A percentile compares a stretch with the other conserved stretches of the same genome.
phyloP scores from a whole-genome alignment of 306 rosid genomes.

The Astragalus membranaceus region DNA sequence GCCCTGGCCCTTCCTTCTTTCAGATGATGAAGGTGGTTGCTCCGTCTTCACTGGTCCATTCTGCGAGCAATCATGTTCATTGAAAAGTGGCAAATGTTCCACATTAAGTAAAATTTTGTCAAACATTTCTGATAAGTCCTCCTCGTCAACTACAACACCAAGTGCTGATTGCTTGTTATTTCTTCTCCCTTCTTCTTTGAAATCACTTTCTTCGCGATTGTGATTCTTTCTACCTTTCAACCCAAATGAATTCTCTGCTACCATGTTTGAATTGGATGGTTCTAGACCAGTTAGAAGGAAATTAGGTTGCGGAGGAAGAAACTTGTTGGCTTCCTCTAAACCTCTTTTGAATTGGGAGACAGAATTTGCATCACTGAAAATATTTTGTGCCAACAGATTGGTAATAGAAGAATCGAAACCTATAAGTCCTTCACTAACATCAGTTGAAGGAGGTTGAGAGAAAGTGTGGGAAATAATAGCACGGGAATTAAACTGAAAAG shows the following conservation, averaged over 20 bases:
- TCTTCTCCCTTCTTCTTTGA: conserved; percentile 28
- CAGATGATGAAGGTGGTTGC: background rate
- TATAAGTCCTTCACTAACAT: conserved; percentile 22
- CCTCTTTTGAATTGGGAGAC: conserved; percentile 59
- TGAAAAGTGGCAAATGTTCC: conserved; percentile 17
- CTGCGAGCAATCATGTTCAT: background rate
- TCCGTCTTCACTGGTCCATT: conserved; percentile 1
- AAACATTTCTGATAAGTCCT: conserved; percentile 39
- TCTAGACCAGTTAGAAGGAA: conserved; percentile 33
- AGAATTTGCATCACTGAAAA: conserved; percentile 52
- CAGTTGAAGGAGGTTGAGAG: conserved; percentile 4
- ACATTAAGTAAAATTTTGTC: conserved; percentile 37
- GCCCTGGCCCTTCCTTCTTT: conserved; percentile 25
- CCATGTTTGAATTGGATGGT: background rate
- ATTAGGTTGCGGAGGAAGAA: conserved; percentile 54
- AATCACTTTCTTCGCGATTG: conserved; percentile 19
- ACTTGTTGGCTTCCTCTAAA: conserved; percentile 75
- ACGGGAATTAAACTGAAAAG: conserved; percentile 24
- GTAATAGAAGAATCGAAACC: conserved; percentile 30
- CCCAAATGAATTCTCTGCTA: conserved; percentile 9
- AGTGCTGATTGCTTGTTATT: conserved; percentile 45
- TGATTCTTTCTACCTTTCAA: conserved; percentile 38
- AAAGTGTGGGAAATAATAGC: conserved; percentile 20
- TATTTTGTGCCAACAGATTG: conserved; percentile 45
- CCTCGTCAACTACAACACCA: conserved; percentile 25